phyloP scores from a whole-genome alignment of 2,329 filamentous ascomycete species.

The Alternaria arborescens region DNA sequence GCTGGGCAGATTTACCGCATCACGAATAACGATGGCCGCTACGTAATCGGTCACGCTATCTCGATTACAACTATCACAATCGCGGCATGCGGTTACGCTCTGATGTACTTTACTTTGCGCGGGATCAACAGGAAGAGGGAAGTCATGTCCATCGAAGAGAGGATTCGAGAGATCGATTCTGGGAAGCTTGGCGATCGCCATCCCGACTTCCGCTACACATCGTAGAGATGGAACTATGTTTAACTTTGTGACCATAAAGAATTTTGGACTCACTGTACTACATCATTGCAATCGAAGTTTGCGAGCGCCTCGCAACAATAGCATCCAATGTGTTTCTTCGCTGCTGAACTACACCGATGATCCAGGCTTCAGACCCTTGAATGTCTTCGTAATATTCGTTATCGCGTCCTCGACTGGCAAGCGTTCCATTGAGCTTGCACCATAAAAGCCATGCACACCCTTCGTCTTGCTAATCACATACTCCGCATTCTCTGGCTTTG shows the following conservation, averaged over 20 bases:
- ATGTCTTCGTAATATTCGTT: slow-evolving; percentile 63
- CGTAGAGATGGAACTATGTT: slow-evolving; percentile 1
- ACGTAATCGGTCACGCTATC: neutral
- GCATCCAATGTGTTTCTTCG: neutral
- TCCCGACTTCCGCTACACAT: slow-evolving; percentile 58
- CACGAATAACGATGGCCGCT: neutral
- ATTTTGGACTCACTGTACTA: neutral
- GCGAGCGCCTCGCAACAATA: neutral
- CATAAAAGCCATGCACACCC: slow-evolving; percentile 76
- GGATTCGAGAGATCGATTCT: neutral
- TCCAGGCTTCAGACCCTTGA: slow-evolving; percentile 55
- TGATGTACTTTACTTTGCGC: neutral
- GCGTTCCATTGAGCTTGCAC: slow-evolving; percentile 74
- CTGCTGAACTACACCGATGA: neutral
- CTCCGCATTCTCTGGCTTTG: slow-evolving; percentile 68
- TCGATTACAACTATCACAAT: neutral
- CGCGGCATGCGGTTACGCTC: neutral
- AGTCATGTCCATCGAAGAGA: neutral
- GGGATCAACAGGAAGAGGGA: neutral
- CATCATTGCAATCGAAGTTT: neutral
- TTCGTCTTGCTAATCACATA: slow-evolving; percentile 68
- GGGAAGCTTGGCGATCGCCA: slow-evolving; percentile 59
- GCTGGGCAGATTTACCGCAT: neutral
- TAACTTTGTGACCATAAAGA: neutral
- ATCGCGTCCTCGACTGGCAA: slow-evolving; percentile 74